A percentile compares a stretch with the other conserved stretches of the same genome.
Conservation (phyloP, 768 basidiomycete genomes). For the Ramaria rubella region DNA sequence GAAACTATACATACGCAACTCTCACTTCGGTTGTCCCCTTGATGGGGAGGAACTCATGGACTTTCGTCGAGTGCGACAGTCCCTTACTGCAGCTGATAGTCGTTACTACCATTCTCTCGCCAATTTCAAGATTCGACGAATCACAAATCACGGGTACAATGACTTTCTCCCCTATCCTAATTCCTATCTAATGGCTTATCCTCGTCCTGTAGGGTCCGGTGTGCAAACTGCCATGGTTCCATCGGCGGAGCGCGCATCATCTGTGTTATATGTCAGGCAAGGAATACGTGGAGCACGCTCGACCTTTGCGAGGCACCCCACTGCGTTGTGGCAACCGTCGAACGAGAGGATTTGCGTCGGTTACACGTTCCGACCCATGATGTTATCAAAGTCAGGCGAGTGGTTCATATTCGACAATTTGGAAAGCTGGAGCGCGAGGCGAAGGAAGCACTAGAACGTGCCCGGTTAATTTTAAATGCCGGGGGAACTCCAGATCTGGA, state of each 20-base stretch:
- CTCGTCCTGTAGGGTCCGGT: slow-evolving; percentile 7
- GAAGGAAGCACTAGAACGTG: neutral
- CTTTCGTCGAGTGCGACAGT: neutral
- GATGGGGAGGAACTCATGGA: neutral
- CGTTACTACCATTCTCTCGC: slow-evolving; percentile 1
- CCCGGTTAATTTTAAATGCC: neutral
- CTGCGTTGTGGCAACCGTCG: slow-evolving; percentile 18
- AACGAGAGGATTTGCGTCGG: slow-evolving; percentile 13
- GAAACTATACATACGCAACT: neutral
- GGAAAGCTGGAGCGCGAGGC: neutral
- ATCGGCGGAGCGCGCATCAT: slow-evolving; percentile 24
- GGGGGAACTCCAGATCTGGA: no score
- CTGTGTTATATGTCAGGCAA: slow-evolving; percentile 27
- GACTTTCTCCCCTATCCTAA: neutral
- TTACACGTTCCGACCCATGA: slow-evolving; percentile 26
- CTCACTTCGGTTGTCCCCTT: neutral
- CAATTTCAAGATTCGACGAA: neutral
- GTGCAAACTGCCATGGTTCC: slow-evolving; percentile 24
- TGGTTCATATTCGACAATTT: neutral
- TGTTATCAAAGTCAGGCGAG: neutral
- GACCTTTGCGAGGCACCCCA: slow-evolving; percentile 25
- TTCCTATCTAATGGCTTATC: neutral
- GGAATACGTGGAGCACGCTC: slow-evolving; percentile 15
- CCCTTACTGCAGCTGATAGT: neutral
- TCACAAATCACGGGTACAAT: neutral